Conservation (phyloP, 768 basidiomycete genomes). For the Butyriboletus loyo region DNA sequence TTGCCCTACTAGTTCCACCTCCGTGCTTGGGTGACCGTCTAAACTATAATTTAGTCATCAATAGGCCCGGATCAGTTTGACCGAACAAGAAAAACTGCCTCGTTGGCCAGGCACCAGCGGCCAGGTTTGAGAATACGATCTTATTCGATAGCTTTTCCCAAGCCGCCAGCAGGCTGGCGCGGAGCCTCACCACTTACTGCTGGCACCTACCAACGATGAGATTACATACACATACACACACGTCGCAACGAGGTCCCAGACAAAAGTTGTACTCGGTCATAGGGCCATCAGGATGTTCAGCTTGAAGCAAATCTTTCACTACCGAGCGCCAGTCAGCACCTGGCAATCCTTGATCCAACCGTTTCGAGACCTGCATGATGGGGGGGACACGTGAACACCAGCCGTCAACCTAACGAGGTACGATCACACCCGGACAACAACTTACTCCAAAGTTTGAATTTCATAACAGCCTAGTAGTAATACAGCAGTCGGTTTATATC, state of each 20-base stretch:
- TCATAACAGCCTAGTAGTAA: constrained; percentile 35
- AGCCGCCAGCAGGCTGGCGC: constrained; percentile 10
- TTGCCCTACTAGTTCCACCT: constrained; percentile 15
- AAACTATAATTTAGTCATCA: constrained; percentile 17
- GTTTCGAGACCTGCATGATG: constrained; percentile 32
- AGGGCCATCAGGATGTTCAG: constrained; percentile 24
- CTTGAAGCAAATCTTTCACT: constrained; percentile 35
- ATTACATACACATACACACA: constrained; percentile 26
- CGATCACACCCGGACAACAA: constrained; percentile 31
- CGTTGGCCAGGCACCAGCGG: constrained; percentile 16
- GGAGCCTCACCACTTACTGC: constrained; percentile 23
- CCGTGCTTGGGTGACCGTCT: constrained; percentile 9
- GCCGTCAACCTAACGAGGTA: constrained; percentile 18
- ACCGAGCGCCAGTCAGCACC: constrained; percentile 33
- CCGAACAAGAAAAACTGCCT: constrained; percentile 9
- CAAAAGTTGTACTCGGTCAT: constrained; percentile 15
- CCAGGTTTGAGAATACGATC: constrained; percentile 7
- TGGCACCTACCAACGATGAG: constrained; percentile 19
- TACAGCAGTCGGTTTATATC: constrained; percentile 13
- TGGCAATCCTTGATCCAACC: constrained; percentile 33
- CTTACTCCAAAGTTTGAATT: constrained; percentile 36
- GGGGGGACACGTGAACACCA: constrained; percentile 19
- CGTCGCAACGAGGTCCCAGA: constrained; percentile 19
- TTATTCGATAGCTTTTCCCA: constrained; percentile 12
- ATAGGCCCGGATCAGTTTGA: constrained; percentile 3